Evolutionary conservation across 1,139 yeast species (phyloP).

Genomic region (Meyerozyma smithsonii): DNA sequence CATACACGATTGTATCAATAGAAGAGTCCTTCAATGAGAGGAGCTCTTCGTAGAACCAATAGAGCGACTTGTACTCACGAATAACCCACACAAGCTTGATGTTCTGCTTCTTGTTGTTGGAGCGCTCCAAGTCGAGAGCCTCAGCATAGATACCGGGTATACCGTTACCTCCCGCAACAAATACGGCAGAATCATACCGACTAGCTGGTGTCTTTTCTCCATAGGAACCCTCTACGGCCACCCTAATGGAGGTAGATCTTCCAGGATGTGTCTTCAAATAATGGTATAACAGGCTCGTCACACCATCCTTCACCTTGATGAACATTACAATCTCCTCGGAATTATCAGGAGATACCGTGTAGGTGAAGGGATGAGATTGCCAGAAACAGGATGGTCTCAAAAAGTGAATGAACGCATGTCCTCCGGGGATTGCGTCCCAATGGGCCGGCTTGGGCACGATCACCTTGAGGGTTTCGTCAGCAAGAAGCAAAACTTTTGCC

Average conservation of each 20-base stretch:
- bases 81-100: slow-evolving; percentile 19
- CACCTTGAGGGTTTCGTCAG: slow-evolving; percentile 20
- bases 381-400: slow-evolving; percentile 40
- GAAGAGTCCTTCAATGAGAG: slow-evolving; percentile 11
- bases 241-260: slow-evolving; percentile 17
- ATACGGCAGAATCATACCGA: slow-evolving; percentile 26
- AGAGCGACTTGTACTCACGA: slow-evolving; percentile 14
- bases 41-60: slow-evolving; percentile 19
- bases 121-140: slow-evolving; percentile 27
- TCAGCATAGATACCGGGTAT: slow-evolving; percentile 32
- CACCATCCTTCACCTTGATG: slow-evolving; percentile 33
- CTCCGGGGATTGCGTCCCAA: slow-evolving; percentile 31
- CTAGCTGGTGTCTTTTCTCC: slow-evolving; percentile 31
- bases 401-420: slow-evolving; percentile 31
- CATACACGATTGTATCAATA: slow-evolving; percentile 15
- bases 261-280: slow-evolving; percentile 7
- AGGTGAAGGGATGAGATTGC: slow-evolving; percentile 57
- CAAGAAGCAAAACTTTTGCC: slow-evolving; percentile 22
- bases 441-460: slow-evolving; percentile 27
- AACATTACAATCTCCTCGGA: slow-evolving; percentile 24
- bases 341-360: slow-evolving; percentile 17
- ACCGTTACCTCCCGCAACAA: slow-evolving; percentile 40
- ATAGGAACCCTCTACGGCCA: slow-evolving; percentile 37
- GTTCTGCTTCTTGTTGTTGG: slow-evolving; percentile 17
- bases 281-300: slow-evolving; percentile 14